Conservation (phyloP, 164 flowering plant genomes). For the Vitis rotundifolia region DNA sequence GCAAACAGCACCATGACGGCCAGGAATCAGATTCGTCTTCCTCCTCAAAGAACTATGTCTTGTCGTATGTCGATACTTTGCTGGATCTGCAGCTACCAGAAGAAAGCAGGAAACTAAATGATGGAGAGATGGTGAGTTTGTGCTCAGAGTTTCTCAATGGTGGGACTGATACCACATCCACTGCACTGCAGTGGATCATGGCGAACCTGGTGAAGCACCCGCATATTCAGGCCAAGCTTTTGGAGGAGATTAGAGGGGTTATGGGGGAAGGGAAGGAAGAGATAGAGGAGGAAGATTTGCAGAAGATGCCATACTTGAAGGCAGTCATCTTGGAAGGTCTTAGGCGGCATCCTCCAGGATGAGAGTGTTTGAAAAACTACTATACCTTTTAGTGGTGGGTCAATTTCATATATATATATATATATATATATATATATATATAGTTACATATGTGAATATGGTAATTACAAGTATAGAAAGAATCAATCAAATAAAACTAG, state of each 20-base stretch:
- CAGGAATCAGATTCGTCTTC: too few species aligned
- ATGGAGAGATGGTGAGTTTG: slow-evolving; percentile 19
- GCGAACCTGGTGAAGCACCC: slow-evolving; percentile 46
- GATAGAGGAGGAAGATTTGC: slow-evolving; percentile 30
- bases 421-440: too few species aligned
- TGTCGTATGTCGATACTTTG: slow-evolving; percentile 13
- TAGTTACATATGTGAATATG: too few species aligned
- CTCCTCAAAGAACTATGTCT: too few species aligned
- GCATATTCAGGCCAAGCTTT: slow-evolving; percentile 31
- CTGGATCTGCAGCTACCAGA: slow-evolving; percentile 12
- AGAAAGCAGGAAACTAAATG: slow-evolving; percentile 17
- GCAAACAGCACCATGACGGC: too few species aligned
- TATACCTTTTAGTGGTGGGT: too few species aligned
- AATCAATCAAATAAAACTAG: too few species aligned
- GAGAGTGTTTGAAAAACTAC: too few species aligned
- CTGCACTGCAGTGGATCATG: slow-evolving; percentile 35
- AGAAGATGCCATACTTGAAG: slow-evolving; percentile 30
- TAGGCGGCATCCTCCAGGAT: slow-evolving; percentile 44
- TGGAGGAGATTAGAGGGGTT: slow-evolving; percentile 26
- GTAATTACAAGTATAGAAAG: too few species aligned
- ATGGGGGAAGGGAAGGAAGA: slow-evolving; percentile 9
- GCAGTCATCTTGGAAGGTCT: slow-evolving; percentile 43
- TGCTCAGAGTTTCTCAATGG: slow-evolving; percentile 34
- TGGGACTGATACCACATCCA: slow-evolving; percentile 31
- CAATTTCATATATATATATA: too few species aligned